Conservation (phyloP, 2,329 filamentous ascomycete species). For the Mycocentrospora acerina region DNA sequence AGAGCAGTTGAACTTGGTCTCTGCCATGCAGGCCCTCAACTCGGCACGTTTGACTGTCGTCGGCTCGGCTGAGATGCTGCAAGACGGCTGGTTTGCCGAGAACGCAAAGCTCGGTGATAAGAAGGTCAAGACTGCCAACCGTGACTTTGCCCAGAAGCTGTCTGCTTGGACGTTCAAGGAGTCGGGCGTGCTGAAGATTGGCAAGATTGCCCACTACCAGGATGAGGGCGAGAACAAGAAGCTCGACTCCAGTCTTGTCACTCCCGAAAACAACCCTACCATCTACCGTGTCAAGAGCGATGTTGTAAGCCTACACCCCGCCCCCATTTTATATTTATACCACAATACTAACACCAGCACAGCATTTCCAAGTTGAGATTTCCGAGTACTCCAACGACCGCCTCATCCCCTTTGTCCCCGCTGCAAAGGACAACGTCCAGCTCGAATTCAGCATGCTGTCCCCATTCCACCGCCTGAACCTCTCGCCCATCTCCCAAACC, state of each 20-base stretch:
- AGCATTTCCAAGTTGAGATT: slow-evolving; percentile 85
- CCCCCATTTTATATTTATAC: not conserved
- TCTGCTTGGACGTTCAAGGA: slow-evolving; percentile 98
- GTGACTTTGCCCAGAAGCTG: slow-evolving; percentile 79
- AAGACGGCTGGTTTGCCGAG: slow-evolving; percentile 85
- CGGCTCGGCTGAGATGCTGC: slow-evolving; percentile 82
- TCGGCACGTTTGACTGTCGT: slow-evolving; percentile 85
- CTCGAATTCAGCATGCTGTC: slow-evolving; percentile 99
- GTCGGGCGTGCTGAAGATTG: slow-evolving; percentile 82
- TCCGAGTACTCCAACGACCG: slow-evolving; percentile 79
- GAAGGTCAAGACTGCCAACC: slow-evolving; percentile 70
- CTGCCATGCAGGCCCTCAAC: slow-evolving; percentile 86
- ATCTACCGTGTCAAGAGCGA: slow-evolving; percentile 98
- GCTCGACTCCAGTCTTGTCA: slow-evolving; percentile 37
- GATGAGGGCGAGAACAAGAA: slow-evolving; percentile 55
- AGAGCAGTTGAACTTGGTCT: slow-evolving; percentile 79
- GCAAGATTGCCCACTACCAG: slow-evolving; percentile 75
- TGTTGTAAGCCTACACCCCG: slow-evolving; percentile 66
- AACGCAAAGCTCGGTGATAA: slow-evolving; percentile 62
- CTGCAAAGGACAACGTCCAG: slow-evolving; percentile 73
- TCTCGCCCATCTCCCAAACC: slow-evolving; percentile 60
- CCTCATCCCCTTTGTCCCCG: slow-evolving; percentile 72
- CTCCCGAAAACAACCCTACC: slow-evolving; percentile 67
- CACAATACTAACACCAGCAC: slow-evolving; percentile 13
- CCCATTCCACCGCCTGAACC: slow-evolving; percentile 85